These are phyloP conservation scores for Spergularia azorica DNA, from an alignment of 179 eudicot species.

Conservation along the genomic window DNA sequence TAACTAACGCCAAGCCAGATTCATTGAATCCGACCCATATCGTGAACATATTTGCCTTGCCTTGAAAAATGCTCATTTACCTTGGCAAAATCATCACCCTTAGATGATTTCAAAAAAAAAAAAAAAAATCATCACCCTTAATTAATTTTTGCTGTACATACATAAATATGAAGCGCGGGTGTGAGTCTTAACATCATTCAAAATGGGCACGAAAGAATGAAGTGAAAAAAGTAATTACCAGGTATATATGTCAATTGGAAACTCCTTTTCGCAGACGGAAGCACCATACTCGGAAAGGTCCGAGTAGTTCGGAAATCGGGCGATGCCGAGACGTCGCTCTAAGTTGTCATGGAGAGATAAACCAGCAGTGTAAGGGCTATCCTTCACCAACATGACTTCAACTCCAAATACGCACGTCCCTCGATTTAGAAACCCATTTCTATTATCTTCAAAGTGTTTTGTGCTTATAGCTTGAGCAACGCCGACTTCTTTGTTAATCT, in stretches of 20 bases:
- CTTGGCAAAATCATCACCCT: too few species aligned
- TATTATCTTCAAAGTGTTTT: background rate
- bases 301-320: background rate
- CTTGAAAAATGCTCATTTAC: too few species aligned
- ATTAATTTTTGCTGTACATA: too few species aligned
- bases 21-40: too few species aligned
- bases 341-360: background rate
- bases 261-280: background rate
- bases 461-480: background rate
- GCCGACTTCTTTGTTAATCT: background rate
- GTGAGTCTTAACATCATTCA: too few species aligned
- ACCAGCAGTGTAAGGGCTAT: background rate
- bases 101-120: too few species aligned
- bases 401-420: conserved; percentile 1
- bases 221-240: too few species aligned
- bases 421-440: background rate
- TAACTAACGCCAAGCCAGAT: too few species aligned
- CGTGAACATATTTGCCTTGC: too few species aligned
- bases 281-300: background rate
- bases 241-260: background rate
- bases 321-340: background rate
- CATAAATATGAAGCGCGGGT: too few species aligned
- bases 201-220: too few species aligned
- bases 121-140: too few species aligned
- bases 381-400: background rate